Evolutionary conservation across 1,284 basidiomycete genomes (phyloP).

Genomic region (Clitocybe nebularis): DNA sequence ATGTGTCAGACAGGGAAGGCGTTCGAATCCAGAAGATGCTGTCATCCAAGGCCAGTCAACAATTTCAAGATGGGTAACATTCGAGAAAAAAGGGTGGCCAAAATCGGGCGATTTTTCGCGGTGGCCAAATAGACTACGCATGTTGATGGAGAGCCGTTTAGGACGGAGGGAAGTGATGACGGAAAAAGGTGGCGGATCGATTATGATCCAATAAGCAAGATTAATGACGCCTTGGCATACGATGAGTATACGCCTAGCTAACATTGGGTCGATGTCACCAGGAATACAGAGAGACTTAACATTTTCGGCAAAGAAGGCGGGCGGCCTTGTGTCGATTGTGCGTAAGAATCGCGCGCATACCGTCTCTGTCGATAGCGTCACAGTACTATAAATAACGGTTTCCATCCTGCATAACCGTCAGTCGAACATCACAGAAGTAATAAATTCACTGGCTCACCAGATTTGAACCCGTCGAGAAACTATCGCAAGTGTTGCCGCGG

Average conservation of each 20-base stretch:
- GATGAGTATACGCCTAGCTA: constrained; percentile 13
- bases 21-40: constrained; percentile 6
- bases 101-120: constrained; percentile 8
- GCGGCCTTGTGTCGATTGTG: constrained; percentile 9
- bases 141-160: constrained; percentile 16
- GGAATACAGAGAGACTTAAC: constrained; percentile 20
- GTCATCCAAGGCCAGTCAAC: constrained; percentile 17
- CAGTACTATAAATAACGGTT: constrained; percentile 15
- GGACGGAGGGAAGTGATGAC: constrained; percentile 14
- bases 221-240: constrained; percentile 18
- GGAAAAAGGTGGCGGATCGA: constrained; percentile 7
- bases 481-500: constrained; percentile 11
- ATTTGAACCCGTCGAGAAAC: constrained; percentile 16
- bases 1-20: constrained; percentile 15
- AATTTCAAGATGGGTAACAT: constrained; percentile 17
- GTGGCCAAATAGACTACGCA: constrained; percentile 14
- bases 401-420: constrained; percentile 15
- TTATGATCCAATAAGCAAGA: constrained; percentile 18
- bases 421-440: not conserved
- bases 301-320: constrained; percentile 12
- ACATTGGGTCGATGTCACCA: constrained; percentile 12
- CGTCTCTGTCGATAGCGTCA: constrained; percentile 12
- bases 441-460: constrained; percentile 10
- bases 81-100: constrained; percentile 17
- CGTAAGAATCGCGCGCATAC: constrained; percentile 13